phyloP scores from a whole-genome alignment of 2,329 filamentous ascomycete genomes.

The Daldinia sp. region DNA sequence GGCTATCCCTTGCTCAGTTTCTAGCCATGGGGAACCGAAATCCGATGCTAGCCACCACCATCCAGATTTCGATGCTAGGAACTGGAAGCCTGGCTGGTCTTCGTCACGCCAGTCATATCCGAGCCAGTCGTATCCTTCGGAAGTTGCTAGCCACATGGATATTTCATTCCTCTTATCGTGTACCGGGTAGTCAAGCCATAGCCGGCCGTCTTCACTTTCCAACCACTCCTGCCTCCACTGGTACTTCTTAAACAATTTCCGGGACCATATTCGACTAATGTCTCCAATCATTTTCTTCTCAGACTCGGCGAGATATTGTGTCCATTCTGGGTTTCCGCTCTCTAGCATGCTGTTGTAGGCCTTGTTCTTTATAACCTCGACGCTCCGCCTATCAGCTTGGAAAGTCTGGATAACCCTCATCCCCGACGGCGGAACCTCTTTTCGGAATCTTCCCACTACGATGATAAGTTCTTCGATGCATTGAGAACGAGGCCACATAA shows the following conservation, averaged over 20 bases:
- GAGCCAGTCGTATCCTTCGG: constrained; percentile 27
- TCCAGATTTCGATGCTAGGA: constrained; percentile 21
- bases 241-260: not conserved
- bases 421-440: constrained; percentile 18
- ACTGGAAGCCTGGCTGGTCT: not conserved
- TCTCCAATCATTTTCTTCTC: constrained; percentile 22
- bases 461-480: constrained; percentile 28
- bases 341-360: not conserved
- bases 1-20: constrained; percentile 14
- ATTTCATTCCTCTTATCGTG: constrained; percentile 11
- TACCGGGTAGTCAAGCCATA: constrained; percentile 11
- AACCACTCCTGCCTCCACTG: not conserved
- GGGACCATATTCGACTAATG: not conserved
- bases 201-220: not conserved
- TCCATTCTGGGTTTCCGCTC: not conserved
- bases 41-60: constrained; percentile 35
- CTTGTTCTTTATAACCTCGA: not conserved
- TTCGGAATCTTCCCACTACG: constrained; percentile 23
- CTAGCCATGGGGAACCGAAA: constrained; percentile 22
- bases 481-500: constrained; percentile 2
- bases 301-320: not conserved
- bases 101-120: not conserved
- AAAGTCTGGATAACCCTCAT: constrained; percentile 17
- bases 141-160: constrained; percentile 21
- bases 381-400: not conserved